These are phyloP conservation scores for Eutrema japonicum DNA, from an alignment of 345 rosid genomes.

Conservation along the genomic window DNA sequence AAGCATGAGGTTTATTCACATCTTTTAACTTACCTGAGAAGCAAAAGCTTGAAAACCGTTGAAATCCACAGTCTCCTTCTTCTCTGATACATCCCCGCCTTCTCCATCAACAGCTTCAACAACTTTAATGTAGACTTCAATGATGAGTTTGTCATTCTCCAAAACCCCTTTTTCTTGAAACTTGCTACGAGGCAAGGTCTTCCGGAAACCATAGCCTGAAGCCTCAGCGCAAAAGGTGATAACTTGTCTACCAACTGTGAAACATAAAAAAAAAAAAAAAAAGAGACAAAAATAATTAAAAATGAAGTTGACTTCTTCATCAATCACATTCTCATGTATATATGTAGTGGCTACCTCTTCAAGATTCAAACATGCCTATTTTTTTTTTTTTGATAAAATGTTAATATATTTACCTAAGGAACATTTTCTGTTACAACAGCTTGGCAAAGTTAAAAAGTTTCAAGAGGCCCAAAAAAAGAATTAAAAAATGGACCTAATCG, in stretches of 20 bases:
- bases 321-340: neutral
- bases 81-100: constrained; percentile 1
- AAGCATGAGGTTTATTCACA: neutral
- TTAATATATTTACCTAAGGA: no score
- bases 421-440: no score
- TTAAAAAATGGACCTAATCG: no score
- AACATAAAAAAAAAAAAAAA: neutral
- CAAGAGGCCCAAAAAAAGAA: no score
- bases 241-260: neutral
- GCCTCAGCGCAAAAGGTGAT: neutral
- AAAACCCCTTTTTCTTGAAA: constrained; percentile 6
- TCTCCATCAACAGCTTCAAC: constrained; percentile 18
- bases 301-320: neutral
- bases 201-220: neutral
- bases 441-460: no score
- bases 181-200: constrained; percentile 15
- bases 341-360: neutral
- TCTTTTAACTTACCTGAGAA: constrained; percentile 26
- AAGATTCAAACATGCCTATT: constrained; percentile 3
- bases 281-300: neutral
- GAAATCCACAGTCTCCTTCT: neutral
- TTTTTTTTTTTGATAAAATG: no score
- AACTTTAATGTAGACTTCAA: constrained; percentile 19
- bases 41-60: neutral
- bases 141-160: constrained; percentile 26